Evolutionary conservation across 495 filamentous ascomycete species (phyloP), one percentile per base, ranked within the genome.

Genomic region (Parathielavia hyrcaniae): DNA sequence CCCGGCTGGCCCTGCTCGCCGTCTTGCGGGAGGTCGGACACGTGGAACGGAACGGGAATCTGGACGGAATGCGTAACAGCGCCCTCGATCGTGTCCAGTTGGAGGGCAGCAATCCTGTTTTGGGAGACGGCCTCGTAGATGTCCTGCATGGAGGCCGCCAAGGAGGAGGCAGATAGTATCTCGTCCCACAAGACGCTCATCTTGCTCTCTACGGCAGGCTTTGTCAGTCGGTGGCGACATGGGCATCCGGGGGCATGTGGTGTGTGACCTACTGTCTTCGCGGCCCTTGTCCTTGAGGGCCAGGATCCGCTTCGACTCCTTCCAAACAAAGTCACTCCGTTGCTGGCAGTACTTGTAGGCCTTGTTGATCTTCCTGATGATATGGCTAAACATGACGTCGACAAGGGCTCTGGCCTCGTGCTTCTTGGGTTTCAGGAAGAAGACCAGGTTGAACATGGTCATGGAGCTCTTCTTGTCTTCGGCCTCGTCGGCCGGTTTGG

Each of bases 361-460:
- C 70, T 92, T 91, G 55, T 88, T 87, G 59, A 95, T 85, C 68
- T 91, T 92, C 72, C 88, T 92, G 62, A 89, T 86, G 22, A 96
- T 85, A 67, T 96, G 84, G 53, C 89, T 80, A 66, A 91, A 95
- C 67, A 97, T 85, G 50, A 92, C 84, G 54, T 84, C 80, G 47
- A 90, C 79, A 20, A 90, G 77, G 50, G 84, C 75, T 47, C 86
- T 85, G 63, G 86, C 86, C 69, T 95, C 89, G 43, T 88, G 72
- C 49, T 85, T 79, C 39, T 88, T 87, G 4, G 89, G 86, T 64
- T 88, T 85, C 49, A 96, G 73, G 36, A 96, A 87, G 72, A 97
- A 97, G 14, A 96, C 89, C 36, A 97, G 82, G 73, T 97, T 91
- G 69, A 98, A 98, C 91, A 97, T 96, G 22, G 83, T 90, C 88